These are phyloP conservation scores for Gaultheria prostrata DNA, from an alignment of 148 eudicot genomes.

Conservation along the genomic window DNA sequence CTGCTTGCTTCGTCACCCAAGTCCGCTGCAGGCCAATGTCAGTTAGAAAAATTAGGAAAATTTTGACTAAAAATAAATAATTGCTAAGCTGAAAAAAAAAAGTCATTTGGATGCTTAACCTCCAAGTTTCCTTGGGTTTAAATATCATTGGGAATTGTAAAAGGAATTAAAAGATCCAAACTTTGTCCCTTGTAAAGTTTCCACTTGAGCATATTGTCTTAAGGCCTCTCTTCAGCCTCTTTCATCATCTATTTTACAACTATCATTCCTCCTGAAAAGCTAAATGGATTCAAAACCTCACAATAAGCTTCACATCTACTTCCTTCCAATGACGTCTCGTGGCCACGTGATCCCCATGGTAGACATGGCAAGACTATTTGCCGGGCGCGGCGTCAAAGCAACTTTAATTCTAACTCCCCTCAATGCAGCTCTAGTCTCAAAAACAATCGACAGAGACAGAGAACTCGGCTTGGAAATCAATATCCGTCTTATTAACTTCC, in stretches of 20 bases:
- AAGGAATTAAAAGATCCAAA: not conserved
- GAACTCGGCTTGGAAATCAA: conserved; percentile 5
- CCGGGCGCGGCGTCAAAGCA: conserved; percentile 1
- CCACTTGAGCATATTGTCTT: not conserved
- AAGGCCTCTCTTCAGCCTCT: not conserved
- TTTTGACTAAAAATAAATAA: too few relatives aligned
- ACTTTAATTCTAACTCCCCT: conserved; percentile 12
- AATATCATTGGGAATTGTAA: too few relatives aligned
- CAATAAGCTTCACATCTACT: conserved; percentile 18
- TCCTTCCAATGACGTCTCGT: conserved; percentile 13
- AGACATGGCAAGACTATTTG: conserved; percentile 20
- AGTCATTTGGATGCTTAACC: not conserved
- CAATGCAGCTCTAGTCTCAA: conserved; percentile 7
- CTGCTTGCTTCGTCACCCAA: not conserved
- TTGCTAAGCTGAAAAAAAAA: too few relatives aligned
- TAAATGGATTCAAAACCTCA: conserved; percentile 10
- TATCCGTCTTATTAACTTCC: conserved; percentile 12
- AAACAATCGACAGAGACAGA: conserved; percentile 15
- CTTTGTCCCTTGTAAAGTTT: not conserved
- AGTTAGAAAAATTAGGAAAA: not conserved
- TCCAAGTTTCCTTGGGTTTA: not conserved
- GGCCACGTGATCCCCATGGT: conserved; percentile 19
- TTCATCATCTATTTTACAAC: not conserved
- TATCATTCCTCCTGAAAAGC: not conserved
- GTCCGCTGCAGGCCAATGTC: not conserved